These are phyloP conservation scores for Metschnikowia proteae DNA, from an alignment of 805 yeast species.

Conservation along the genomic window DNA sequence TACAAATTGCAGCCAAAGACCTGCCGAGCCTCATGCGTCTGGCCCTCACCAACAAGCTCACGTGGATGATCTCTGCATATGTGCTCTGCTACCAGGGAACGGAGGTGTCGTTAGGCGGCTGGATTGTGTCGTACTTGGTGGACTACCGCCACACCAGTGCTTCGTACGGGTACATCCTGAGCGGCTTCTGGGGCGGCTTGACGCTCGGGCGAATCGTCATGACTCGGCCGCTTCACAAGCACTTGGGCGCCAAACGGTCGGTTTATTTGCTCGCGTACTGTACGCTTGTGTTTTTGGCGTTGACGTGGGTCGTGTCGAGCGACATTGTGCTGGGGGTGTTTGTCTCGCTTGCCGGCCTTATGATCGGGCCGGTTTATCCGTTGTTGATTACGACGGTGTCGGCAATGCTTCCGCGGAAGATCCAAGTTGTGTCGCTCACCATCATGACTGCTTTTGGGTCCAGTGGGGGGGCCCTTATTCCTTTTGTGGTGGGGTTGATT, in stretches of 20 bases:
- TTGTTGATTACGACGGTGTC: conserved; percentile 21
- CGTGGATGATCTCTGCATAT: conserved; percentile 21
- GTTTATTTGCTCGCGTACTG: conserved; percentile 11
- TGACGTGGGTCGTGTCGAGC: conserved; percentile 18
- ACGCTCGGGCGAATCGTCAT: conserved; percentile 20
- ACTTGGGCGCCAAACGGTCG: conserved; percentile 17
- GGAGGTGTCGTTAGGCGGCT: conserved; percentile 23
- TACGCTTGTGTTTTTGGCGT: conserved; percentile 13
- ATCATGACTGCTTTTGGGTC: conserved; percentile 25
- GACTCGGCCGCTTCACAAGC: conserved; percentile 18
- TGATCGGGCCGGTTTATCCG: conserved; percentile 23
- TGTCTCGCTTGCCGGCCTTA: conserved; percentile 18
- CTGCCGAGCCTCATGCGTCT: conserved; percentile 9
- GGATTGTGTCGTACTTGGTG: conserved; percentile 24
- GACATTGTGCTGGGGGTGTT: conserved; percentile 17
- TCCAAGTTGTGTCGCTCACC: conserved; percentile 23
- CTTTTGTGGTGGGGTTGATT: conserved; percentile 22
- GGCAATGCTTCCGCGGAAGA: conserved; percentile 22
- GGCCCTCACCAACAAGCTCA: conserved; percentile 17
- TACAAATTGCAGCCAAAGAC: background rate
- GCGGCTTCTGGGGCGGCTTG: conserved; percentile 26
- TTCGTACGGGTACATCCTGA: conserved; percentile 22
- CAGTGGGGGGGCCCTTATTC: conserved; percentile 24
- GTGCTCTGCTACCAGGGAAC: conserved; percentile 21
- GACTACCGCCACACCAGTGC: conserved; percentile 19